A percentile compares a stretch with the other conserved stretches of the same genome.
Conservation (phyloP, 352 stramenopile genomes). For the Globisporangium nagaii region DNA sequence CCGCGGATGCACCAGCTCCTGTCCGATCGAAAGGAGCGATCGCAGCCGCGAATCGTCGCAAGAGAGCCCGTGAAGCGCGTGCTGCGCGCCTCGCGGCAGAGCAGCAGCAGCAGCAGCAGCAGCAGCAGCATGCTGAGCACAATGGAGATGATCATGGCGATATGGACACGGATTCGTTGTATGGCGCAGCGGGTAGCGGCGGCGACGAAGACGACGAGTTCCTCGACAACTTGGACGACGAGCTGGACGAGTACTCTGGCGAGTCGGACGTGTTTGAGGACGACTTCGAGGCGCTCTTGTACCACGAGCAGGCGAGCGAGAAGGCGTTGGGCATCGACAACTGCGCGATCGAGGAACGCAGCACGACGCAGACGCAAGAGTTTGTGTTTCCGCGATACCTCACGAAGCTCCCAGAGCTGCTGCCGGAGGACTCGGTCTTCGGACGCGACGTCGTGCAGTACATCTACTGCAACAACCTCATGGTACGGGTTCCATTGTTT, state of each 20-base stretch:
- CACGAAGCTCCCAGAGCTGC: conserved; percentile 43
- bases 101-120: not conserved
- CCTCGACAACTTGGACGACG: conserved; percentile 35
- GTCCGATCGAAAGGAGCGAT: not conserved
- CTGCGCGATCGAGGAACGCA: conserved; percentile 43
- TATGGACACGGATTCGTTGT: conserved; percentile 1
- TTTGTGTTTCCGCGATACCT: conserved; percentile 59
- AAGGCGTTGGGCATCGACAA: conserved; percentile 41
- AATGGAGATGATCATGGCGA: conserved; percentile 5
- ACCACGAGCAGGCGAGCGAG: conserved; percentile 37
- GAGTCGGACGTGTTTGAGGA: conserved; percentile 78
- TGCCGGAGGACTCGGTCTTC: conserved; percentile 57
- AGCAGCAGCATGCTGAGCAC: not conserved
- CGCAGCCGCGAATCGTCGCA: conserved; percentile 1
- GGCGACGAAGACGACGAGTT: conserved; percentile 34
- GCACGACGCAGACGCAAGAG: conserved; percentile 16
- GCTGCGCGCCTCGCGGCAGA: not conserved
- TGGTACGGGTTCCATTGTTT: conserved; percentile 25
- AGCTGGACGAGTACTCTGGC: conserved; percentile 46
- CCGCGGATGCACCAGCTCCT: too few species aligned
- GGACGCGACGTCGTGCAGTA: conserved; percentile 52
- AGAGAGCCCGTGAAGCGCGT: too few species aligned
- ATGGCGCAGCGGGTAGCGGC: conserved; percentile 2
- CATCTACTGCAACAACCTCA: conserved; percentile 78
- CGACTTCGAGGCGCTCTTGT: conserved; percentile 59